Evolutionary conservation across 805 yeast genomes (phyloP).

Genomic region (Candida easanensis): DNA sequence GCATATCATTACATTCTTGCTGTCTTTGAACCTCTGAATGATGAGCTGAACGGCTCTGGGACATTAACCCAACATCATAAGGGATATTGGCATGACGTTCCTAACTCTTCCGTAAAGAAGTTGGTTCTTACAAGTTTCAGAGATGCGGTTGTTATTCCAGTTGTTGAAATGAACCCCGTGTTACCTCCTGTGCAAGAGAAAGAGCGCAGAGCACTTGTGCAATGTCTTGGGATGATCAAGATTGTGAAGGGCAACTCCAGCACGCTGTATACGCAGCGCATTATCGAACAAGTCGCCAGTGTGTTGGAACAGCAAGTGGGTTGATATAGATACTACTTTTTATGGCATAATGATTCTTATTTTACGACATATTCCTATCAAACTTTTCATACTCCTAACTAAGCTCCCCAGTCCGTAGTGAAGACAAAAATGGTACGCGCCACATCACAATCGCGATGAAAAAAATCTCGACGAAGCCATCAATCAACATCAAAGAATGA

Average conservation of each 20-base stretch:
- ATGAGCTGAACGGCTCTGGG: conserved; percentile 36
- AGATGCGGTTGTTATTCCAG: conserved; percentile 51
- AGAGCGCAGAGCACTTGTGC: conserved; percentile 44
- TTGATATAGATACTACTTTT: neutral
- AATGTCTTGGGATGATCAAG: conserved; percentile 59
- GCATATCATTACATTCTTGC: conserved; percentile 59
- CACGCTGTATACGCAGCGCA: conserved; percentile 51
- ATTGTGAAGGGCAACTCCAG: conserved; percentile 40
- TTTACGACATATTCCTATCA: too few species aligned
- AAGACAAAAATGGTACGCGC: neutral
- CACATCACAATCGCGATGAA: neutral
- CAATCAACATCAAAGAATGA: neutral
- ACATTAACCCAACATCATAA: conserved; percentile 24
- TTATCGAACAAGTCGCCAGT: conserved; percentile 44
- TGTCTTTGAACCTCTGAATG: conserved; percentile 56
- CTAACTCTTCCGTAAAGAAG: conserved; percentile 33
- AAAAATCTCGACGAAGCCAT: neutral
- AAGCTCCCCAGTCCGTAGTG: too few species aligned
- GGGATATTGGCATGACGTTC: conserved; percentile 27
- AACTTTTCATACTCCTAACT: too few species aligned
- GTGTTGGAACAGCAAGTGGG: conserved; percentile 15
- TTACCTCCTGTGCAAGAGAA: conserved; percentile 29
- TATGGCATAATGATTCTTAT: neutral
- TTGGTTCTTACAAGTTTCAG: conserved; percentile 46
- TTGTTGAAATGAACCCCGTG: conserved; percentile 40